phyloP scores from a whole-genome alignment of 2,329 filamentous ascomycete species.

The Nannizziopsis arthrosporioides region DNA sequence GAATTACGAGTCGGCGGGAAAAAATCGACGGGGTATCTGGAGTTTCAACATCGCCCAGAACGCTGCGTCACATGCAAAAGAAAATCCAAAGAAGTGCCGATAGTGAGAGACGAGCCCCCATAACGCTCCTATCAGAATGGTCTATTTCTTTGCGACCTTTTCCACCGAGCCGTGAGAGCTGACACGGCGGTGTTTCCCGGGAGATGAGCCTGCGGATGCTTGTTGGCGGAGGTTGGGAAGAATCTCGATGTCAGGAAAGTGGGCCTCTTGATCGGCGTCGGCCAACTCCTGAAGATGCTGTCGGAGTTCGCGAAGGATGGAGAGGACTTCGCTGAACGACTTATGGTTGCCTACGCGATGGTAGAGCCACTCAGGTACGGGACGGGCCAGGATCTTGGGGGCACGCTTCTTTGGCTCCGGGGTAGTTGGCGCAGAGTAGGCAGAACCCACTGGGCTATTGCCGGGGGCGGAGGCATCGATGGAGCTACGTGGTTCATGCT shows the following conservation, averaged over 20 bases:
- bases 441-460: background rate
- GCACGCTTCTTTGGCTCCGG: constrained; percentile 13
- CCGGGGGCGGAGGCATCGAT: background rate
- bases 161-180: background rate
- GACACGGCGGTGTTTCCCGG: background rate
- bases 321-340: constrained; percentile 24
- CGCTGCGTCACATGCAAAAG: no score
- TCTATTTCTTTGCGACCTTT: constrained; percentile 6
- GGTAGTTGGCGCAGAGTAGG: background rate
- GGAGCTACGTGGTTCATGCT: background rate
- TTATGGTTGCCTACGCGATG: constrained; percentile 18
- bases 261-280: constrained; percentile 12
- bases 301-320: constrained; percentile 20
- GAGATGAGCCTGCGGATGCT: background rate
- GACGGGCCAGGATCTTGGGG: constrained; percentile 21
- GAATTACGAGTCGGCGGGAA: no score
- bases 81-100: no score
- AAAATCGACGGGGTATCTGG: no score
- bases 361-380: constrained; percentile 27
- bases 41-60: no score
- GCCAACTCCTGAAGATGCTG: constrained; percentile 17
- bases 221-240: constrained; percentile 24
- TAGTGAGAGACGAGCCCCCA: no score
- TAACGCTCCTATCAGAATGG: background rate
- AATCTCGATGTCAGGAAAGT: constrained; percentile 33